phyloP scores from a whole-genome alignment of 1,284 basidiomycete species.

The Papiliotrema terrestris region DNA sequence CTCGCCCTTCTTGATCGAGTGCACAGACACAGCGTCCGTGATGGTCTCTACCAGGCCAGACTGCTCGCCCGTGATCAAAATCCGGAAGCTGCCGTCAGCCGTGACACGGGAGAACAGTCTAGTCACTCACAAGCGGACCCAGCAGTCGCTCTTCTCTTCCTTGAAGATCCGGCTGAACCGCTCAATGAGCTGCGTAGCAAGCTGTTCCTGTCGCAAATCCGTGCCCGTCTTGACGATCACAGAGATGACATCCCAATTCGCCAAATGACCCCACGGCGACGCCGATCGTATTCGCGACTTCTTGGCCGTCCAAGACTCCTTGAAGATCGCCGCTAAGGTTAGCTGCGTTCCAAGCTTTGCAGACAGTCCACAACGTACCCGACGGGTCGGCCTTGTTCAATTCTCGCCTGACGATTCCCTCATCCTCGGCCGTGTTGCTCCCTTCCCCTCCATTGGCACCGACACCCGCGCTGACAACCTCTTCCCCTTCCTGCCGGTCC shows the following conservation, averaged over 20 bases:
- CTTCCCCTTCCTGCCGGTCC: conserved; percentile 60
- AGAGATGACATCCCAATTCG: conserved; percentile 72
- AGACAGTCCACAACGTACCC: conserved; percentile 50
- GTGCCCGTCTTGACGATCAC: conserved; percentile 99
- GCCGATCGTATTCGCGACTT: conserved; percentile 89
- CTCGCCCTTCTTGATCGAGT: conserved; percentile 98
- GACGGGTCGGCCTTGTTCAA: conserved; percentile 97
- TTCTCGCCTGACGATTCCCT: conserved; percentile 85
- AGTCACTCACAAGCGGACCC: conserved; percentile 79
- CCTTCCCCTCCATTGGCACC: conserved; percentile 11
- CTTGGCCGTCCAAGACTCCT: conserved; percentile 92
- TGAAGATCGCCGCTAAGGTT: conserved; percentile 68
- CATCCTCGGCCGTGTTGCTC: conserved; percentile 68
- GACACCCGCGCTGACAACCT: conserved; percentile 43
- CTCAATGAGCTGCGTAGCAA: conserved; percentile 90
- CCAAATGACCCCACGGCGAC: conserved; percentile 93
- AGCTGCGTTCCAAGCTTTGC: background rate
- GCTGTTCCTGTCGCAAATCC: conserved; percentile 94
- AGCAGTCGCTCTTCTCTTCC: conserved; percentile 84
- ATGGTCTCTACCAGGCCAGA: conserved; percentile 94
- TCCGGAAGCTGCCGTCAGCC: conserved; percentile 58
- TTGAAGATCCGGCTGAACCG: conserved; percentile 94
- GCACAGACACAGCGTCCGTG: conserved; percentile 94
- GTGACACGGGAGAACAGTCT: background rate
- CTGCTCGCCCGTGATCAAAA: conserved; percentile 87